Base-by-base conservation (phyloP, 371 early-diverging fungal genomes). In the Mortierella sp. region DNA sequence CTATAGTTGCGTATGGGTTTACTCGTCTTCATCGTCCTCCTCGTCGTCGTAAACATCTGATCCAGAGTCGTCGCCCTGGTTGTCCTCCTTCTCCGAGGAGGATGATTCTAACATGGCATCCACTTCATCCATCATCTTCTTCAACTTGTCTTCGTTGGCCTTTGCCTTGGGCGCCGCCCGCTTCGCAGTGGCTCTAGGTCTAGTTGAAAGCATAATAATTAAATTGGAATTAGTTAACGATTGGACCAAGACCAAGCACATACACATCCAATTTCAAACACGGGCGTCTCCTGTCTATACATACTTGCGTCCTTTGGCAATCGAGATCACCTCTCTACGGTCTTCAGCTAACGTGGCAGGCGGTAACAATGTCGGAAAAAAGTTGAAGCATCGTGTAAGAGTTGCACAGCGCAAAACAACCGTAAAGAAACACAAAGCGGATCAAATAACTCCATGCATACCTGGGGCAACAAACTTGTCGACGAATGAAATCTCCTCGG, bases 401-500 rank as follows among this genome's bases (percentile, higher is more conserved):
- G 42, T 38, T 38, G 5, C 42, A 38, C 42, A 38, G 42, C 42
- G 42, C 42, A 38, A 38, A 38, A 1, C 42, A 38, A 38, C 42
- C 3, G 42, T 47, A 9, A 47, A 47, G 47, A 13, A 19, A 24
- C 42, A 38, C 26, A 16, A 3, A 16, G 21, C 42, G 7, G 6
- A 58, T 54, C 70, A 68, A 50, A 52, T 38, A 54, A n/a, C 16
- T 9, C 21, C n/a, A 55, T 55, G 24, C n/a, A 19, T 55, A 55
- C 55, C 80, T 70, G 74, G 81, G 9, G 68, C 45, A 9, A 44
- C 78, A 77, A 70, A 80, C 28, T 68, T 71, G 31, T 80, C 80
- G 42, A 86, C 45, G 52, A 86, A 86, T 6, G 75, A 72, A 16
- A 79, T 63, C 44, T 80, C 82, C 21, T 79, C 86, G 28, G 82